These are phyloP conservation scores for Phytophthora melonis DNA, from an alignment of 352 stramenopile genomes.

Conservation along the genomic window DNA sequence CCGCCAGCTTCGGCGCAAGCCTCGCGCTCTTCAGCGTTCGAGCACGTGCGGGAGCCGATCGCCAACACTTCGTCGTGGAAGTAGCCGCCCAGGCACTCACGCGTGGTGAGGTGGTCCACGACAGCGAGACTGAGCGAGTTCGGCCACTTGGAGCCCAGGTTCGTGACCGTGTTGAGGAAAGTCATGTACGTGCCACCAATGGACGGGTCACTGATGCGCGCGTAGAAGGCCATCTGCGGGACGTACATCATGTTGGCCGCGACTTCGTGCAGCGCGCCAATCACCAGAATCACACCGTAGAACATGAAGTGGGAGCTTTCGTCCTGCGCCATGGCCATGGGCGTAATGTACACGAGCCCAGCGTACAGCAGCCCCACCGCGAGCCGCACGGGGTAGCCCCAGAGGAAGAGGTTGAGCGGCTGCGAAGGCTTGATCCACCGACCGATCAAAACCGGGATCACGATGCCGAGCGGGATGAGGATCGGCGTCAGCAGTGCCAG, in stretches of 20 bases:
- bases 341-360: constrained; percentile 82
- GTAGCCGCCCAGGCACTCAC: constrained; percentile 75
- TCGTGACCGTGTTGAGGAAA: constrained; percentile 99
- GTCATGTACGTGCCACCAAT: constrained; percentile 99
- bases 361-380: constrained; percentile 87
- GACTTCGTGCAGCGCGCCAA: constrained; percentile 83
- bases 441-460: constrained; percentile 87
- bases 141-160: constrained; percentile 96
- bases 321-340: constrained; percentile 78
- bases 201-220: constrained; percentile 95
- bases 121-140: constrained; percentile 87
- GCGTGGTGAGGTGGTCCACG: constrained; percentile 86
- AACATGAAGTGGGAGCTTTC: constrained; percentile 83
- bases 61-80: constrained; percentile 78
- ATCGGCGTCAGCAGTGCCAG: constrained; percentile 89
- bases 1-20: constrained; percentile 65
- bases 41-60: constrained; percentile 83
- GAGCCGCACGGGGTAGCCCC: constrained; percentile 89
- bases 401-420: constrained; percentile 80
- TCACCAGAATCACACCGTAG: constrained; percentile 78
- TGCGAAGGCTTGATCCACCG: constrained; percentile 75
- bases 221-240: constrained; percentile 99
- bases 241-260: constrained; percentile 94
- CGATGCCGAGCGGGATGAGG: constrained; percentile 88
- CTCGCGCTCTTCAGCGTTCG: constrained; percentile 70